phyloP scores from a whole-genome alignment of 768 basidiomycete species.

The Lentinus tigrinus region DNA sequence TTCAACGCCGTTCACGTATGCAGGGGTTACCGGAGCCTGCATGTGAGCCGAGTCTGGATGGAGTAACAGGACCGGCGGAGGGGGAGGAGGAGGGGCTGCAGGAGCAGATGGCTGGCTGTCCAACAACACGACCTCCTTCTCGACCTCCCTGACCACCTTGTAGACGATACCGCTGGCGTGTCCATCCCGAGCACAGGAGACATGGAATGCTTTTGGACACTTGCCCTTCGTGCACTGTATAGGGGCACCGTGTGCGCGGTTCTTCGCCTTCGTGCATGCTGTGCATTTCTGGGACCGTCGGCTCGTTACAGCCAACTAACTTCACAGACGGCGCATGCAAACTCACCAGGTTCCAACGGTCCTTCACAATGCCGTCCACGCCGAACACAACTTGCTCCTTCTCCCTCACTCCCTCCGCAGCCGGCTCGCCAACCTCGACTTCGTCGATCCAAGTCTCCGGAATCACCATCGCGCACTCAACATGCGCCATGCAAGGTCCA shows the following conservation, averaged over 20 bases:
- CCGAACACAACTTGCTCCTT: slow-evolving; percentile 71
- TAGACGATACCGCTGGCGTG: slow-evolving; percentile 55
- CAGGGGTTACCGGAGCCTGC: neutral
- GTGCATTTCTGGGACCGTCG: slow-evolving; percentile 76
- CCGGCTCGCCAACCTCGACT: slow-evolving; percentile 38
- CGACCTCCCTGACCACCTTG: slow-evolving; percentile 61
- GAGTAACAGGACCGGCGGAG: neutral
- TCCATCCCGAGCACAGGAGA: slow-evolving; percentile 78
- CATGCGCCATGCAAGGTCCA: slow-evolving; percentile 58
- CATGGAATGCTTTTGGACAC: slow-evolving; percentile 91
- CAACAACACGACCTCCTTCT: slow-evolving; percentile 77
- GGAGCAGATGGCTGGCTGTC: slow-evolving; percentile 33
- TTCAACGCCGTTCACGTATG: neutral
- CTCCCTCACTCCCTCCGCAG: slow-evolving; percentile 31
- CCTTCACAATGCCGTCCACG: slow-evolving; percentile 84
- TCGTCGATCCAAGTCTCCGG: slow-evolving; percentile 94
- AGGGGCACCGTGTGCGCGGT: slow-evolving; percentile 73
- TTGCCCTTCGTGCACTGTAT: slow-evolving; percentile 95
- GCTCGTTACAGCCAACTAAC: neutral
- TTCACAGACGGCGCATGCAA: neutral
- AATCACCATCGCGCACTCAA: slow-evolving; percentile 72
- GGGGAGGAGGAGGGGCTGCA: neutral
- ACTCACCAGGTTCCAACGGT: slow-evolving; percentile 88
- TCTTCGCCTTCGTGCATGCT: slow-evolving; percentile 67
- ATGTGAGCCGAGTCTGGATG: neutral